A percentile compares a stretch with the other conserved stretches of the same genome.
These are phyloP conservation scores for Fagopyrum esculentum DNA, from an alignment of 148 eudicot species.

Conservation along the genomic window DNA sequence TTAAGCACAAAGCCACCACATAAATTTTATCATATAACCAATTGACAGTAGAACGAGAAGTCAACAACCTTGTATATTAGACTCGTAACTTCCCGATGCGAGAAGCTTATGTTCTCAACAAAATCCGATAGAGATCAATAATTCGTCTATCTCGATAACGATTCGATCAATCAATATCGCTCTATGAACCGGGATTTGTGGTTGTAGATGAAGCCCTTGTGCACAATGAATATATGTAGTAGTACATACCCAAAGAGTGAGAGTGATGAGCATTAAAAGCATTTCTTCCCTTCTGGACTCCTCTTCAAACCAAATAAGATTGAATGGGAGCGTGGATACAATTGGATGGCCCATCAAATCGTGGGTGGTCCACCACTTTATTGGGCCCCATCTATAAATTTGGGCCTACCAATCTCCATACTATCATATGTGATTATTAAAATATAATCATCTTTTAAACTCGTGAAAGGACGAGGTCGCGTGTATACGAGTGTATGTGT, in stretches of 20 bases:
- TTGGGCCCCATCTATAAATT: background rate
- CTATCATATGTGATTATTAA: background rate
- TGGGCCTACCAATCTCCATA: background rate
- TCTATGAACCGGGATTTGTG: background rate
- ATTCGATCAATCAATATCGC: background rate
- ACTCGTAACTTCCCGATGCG: no score
- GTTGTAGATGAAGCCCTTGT: background rate
- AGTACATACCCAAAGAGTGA: background rate
- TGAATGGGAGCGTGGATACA: background rate
- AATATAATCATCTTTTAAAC: no score
- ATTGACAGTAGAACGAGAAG: no score
- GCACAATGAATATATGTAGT: background rate
- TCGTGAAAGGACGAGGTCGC: no score
- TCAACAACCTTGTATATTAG: no score
- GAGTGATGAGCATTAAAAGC: background rate
- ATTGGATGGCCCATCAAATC: constrained; percentile 11
- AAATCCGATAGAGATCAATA: background rate
- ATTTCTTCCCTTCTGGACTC: background rate
- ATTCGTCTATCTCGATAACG: background rate
- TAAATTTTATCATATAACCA: no score
- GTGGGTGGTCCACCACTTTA: background rate
- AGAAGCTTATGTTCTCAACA: no score
- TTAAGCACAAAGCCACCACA: no score
- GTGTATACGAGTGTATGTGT: no score
- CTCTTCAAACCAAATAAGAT: background rate